Percentiles rank a stretch among this genome's conserved stretches.
Evolutionary conservation across 352 stramenopile genomes (phyloP).

Genomic region (Phytopythium litorale): DNA sequence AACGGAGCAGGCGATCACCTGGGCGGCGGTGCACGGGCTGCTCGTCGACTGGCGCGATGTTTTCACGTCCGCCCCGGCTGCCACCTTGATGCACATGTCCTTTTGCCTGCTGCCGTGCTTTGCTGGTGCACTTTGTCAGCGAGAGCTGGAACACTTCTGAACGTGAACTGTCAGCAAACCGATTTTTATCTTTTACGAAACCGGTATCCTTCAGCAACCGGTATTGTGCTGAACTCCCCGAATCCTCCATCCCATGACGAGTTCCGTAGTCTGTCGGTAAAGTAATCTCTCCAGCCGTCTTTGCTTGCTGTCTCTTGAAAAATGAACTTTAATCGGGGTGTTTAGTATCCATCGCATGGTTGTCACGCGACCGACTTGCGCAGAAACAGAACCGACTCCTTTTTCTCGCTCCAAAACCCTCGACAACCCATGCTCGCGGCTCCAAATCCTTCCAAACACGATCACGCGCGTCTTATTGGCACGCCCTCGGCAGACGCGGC

Average conservation of each 20-base stretch:
- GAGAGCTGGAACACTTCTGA: too few species aligned
- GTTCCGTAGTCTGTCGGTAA: background rate
- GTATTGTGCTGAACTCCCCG: too few species aligned
- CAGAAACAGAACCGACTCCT: conserved; percentile 4
- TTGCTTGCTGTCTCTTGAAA: background rate
- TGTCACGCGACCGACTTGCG: background rate
- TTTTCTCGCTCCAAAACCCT: background rate
- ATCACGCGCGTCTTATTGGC: background rate
- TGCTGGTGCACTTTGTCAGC: too few species aligned
- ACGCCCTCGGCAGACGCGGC: background rate
- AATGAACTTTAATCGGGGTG: background rate
- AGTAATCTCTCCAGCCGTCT: background rate
- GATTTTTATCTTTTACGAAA: too few species aligned
- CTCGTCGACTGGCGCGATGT: conserved; percentile 59
- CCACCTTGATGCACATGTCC: conserved; percentile 71
- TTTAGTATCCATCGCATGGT: conserved; percentile 5
- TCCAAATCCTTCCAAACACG: background rate
- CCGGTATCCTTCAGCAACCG: too few species aligned
- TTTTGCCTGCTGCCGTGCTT: conserved; percentile 73
- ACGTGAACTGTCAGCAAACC: too few species aligned
- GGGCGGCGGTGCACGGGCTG: conserved; percentile 67
- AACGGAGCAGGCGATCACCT: conserved; percentile 75
- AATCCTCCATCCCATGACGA: background rate
- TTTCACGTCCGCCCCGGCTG: conserved; percentile 18
- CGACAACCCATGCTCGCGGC: background rate